Conservation (phyloP, 2,329 filamentous ascomycete species). For the Acrocalymma vagum region DNA sequence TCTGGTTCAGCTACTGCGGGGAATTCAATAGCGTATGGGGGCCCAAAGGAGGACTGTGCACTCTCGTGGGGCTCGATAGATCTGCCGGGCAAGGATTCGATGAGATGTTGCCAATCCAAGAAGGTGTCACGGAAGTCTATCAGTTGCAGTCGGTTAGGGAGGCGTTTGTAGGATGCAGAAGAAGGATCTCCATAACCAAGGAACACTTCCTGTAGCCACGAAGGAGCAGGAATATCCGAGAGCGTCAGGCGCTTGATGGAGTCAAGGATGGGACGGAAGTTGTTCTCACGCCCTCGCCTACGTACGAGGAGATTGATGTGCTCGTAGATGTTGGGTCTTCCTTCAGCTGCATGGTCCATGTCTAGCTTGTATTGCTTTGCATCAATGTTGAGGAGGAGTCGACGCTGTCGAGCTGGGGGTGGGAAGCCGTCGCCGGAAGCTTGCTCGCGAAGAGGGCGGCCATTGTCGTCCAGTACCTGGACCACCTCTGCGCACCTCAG, state of each 20-base stretch:
- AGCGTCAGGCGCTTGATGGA: slow-evolving; percentile 88
- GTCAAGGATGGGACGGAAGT: slow-evolving; percentile 92
- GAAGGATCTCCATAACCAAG: slow-evolving; percentile 95
- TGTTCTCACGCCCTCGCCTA: slow-evolving; percentile 88
- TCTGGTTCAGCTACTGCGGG: slow-evolving; percentile 45
- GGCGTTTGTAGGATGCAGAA: slow-evolving; percentile 83
- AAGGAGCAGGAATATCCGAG: slow-evolving; percentile 84
- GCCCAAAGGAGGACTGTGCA: slow-evolving; percentile 77
- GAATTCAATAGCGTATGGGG: slow-evolving; percentile 85
- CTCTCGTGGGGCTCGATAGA: slow-evolving; percentile 81
- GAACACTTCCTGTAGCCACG: slow-evolving; percentile 96
- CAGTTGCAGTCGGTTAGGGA: slow-evolving; percentile 78
- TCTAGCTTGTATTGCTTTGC: slow-evolving; percentile 80
- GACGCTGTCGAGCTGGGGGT: slow-evolving; percentile 67
- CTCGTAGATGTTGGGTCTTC: slow-evolving; percentile 82
- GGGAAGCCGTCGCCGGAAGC: slow-evolving; percentile 70
- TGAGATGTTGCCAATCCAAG: slow-evolving; percentile 91
- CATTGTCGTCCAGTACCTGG: slow-evolving; percentile 86
- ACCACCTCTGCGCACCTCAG: slow-evolving; percentile 86
- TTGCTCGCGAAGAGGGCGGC: slow-evolving; percentile 73
- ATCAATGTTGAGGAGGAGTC: slow-evolving; percentile 84
- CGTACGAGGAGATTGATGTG: slow-evolving; percentile 86
- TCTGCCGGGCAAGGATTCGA: slow-evolving; percentile 88
- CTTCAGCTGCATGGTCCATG: slow-evolving; percentile 68
- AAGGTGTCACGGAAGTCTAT: slow-evolving; percentile 96